phyloP scores from a whole-genome alignment of 306 rosid species.

The Crataegus laevigata region DNA sequence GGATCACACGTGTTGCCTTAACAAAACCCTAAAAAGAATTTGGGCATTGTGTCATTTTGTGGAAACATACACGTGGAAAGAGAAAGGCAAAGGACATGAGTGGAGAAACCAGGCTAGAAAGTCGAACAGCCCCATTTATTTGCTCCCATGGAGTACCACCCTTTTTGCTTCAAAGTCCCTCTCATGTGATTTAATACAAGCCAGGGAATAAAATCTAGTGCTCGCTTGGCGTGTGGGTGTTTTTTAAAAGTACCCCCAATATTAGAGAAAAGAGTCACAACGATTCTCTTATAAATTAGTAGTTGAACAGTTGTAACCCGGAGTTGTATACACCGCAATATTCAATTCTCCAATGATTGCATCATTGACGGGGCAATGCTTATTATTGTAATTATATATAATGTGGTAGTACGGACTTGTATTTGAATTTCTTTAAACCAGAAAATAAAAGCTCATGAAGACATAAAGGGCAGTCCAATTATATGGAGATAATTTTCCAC shows the following conservation, averaged over 20 bases:
- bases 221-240: conserved; percentile 4
- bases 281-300: conserved; percentile 18
- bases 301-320: conserved; percentile 28
- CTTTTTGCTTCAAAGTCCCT: conserved; percentile 29
- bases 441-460: not conserved
- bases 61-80: conserved; percentile 18
- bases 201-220: conserved; percentile 32
- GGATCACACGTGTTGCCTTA: not conserved
- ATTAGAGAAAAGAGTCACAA: conserved; percentile 1
- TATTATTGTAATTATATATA: not conserved
- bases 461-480: not conserved
- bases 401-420: conserved; percentile 15
- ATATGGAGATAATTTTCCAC: not conserved
- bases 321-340: conserved; percentile 21
- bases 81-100: conserved; percentile 38
- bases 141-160: conserved; percentile 19
- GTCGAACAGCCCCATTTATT: conserved; percentile 22
- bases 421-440: not conserved
- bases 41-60: conserved; percentile 12
- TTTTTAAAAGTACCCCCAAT: conserved; percentile 9
- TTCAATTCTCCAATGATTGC: conserved; percentile 35
- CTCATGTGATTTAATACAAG: conserved; percentile 24
- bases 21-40: not conserved
- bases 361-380: conserved; percentile 1
- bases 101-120: conserved; percentile 50